These are phyloP conservation scores for Rhododendron williamsianum DNA, from an alignment of 148 eudicot species.

Conservation along the genomic window DNA sequence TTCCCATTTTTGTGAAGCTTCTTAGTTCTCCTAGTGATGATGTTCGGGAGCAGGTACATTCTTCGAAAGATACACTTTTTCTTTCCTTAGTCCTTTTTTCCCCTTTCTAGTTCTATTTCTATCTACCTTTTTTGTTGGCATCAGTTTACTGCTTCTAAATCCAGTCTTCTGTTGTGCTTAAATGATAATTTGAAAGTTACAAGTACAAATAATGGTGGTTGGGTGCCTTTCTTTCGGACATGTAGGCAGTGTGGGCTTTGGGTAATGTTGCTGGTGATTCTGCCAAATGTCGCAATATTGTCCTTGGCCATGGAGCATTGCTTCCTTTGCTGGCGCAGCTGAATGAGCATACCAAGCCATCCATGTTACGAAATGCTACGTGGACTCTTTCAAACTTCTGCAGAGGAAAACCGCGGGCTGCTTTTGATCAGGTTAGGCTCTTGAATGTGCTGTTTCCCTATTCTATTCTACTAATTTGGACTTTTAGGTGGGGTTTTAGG, in stretches of 20 bases:
- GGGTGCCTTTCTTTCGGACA: not conserved
- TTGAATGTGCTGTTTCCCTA: not conserved
- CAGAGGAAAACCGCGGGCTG: constrained; percentile 44
- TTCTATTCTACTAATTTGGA: not conserved
- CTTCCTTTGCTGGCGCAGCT: constrained; percentile 36
- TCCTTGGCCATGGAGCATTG: constrained; percentile 38
- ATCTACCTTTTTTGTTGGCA: not conserved
- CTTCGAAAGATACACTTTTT: not conserved
- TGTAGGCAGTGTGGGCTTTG: constrained; percentile 50
- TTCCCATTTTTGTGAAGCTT: constrained; percentile 39
- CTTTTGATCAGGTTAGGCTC: constrained; percentile 32
- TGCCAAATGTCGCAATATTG: constrained; percentile 45
- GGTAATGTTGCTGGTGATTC: constrained; percentile 56
- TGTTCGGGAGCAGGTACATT: constrained; percentile 39
- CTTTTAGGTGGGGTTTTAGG: not conserved
- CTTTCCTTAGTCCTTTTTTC: not conserved
- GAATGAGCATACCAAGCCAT: constrained; percentile 41
- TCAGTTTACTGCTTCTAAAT: not conserved
- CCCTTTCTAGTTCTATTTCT: no score
- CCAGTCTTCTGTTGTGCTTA: not conserved
- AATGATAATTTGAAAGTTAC: not conserved
- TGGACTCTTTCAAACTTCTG: constrained; percentile 54
- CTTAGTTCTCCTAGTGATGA: constrained; percentile 38
- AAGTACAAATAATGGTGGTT: not conserved
- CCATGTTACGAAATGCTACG: constrained; percentile 51